Conservation (phyloP, 768 basidiomycete genomes). For the Naganishia vishniacii region DNA sequence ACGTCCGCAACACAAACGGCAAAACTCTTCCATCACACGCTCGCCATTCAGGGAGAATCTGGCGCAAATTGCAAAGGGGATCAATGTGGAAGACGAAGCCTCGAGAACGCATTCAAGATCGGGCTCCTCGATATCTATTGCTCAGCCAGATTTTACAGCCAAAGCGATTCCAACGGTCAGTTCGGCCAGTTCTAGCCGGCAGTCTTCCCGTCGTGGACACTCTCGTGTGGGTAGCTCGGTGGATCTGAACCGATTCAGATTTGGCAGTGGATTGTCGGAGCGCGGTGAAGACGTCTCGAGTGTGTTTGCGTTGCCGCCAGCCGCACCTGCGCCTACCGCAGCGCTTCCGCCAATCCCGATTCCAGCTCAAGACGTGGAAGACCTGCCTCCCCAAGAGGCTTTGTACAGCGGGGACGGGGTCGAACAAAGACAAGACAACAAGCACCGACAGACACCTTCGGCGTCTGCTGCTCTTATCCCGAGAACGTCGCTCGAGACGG, state of each 20-base stretch:
- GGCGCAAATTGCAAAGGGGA: conserved; percentile 4
- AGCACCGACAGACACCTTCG: conserved; percentile 10
- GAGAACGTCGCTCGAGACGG: not conserved
- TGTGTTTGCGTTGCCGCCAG: not conserved
- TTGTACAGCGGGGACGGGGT: not conserved
- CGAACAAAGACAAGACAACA: not conserved
- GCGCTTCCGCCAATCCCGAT: not conserved
- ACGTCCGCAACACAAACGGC: conserved; percentile 3
- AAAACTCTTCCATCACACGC: conserved; percentile 15
- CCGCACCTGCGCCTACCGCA: not conserved
- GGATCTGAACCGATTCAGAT: conserved; percentile 1
- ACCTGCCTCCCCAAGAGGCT: not conserved
- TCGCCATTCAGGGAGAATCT: conserved; percentile 17
- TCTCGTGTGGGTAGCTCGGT: not conserved
- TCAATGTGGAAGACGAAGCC: not conserved
- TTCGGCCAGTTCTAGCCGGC: not conserved
- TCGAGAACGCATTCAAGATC: not conserved
- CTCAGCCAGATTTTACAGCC: not conserved
- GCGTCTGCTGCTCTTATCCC: conserved; percentile 6
- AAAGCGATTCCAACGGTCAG: not conserved
- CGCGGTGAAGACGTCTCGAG: not conserved
- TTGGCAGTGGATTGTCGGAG: not conserved
- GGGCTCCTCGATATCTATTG: not conserved
- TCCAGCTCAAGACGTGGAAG: too few relatives aligned
- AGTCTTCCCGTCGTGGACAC: not conserved